A percentile compares a stretch with the other conserved stretches of the same genome.
These are phyloP conservation scores for Ascomycota sp. DNA, from an alignment of 2,329 filamentous ascomycete species.

Conservation along the genomic window DNA sequence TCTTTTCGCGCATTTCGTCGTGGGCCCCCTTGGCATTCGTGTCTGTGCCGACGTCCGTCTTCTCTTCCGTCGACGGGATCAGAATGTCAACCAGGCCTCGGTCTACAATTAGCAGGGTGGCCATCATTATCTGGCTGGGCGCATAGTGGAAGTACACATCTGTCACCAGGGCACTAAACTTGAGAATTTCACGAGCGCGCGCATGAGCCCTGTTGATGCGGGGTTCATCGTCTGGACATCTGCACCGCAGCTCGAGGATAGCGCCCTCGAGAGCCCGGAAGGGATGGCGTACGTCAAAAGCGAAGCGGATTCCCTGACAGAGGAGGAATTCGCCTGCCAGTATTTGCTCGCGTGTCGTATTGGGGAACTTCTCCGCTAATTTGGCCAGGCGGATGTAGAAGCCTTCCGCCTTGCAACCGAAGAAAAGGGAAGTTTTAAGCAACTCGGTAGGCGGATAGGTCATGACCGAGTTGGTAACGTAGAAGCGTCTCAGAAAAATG, in stretches of 20 bases:
- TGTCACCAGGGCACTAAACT: conserved; percentile 64
- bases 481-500: conserved; percentile 84
- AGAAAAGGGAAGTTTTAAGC: conserved; percentile 76
- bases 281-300: conserved; percentile 81
- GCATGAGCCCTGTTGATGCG: conserved; percentile 43
- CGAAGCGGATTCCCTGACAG: conserved; percentile 80
- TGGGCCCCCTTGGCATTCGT: conserved; percentile 6
- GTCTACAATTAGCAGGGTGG: conserved; percentile 60
- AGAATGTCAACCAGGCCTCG: conserved; percentile 32
- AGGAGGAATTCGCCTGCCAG: conserved; percentile 83
- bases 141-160: conserved; percentile 97
- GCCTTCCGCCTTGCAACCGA: conserved; percentile 83
- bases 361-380: conserved; percentile 51
- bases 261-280: conserved; percentile 74
- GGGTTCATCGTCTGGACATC: conserved; percentile 37
- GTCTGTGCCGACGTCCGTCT: conserved; percentile 9
- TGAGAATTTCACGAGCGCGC: conserved; percentile 53
- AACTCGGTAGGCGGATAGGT: conserved; percentile 84
- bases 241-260: conserved; percentile 58
- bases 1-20: conserved; percentile 21
- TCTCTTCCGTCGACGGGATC: conserved; percentile 17
- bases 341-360: conserved; percentile 59
- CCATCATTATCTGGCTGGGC: conserved; percentile 82
- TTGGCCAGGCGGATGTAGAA: conserved; percentile 44
- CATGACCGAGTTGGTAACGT: conserved; percentile 88